Evolutionary conservation across 805 yeast genomes (phyloP), one percentile per base, ranked within the genome.

Genomic region (Wickerhamiella shivajii): DNA sequence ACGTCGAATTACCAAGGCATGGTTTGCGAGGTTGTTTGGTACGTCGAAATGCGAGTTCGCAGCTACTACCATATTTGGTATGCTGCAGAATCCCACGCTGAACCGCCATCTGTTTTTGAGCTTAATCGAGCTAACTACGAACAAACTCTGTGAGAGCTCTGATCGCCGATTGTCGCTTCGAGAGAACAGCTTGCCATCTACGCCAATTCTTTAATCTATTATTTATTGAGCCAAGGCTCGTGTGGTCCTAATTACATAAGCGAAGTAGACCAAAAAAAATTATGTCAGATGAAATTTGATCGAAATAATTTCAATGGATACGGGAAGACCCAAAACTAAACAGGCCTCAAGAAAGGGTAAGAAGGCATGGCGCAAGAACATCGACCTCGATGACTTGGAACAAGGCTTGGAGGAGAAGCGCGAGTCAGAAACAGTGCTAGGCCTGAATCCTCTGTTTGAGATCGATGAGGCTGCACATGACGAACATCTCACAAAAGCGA

Each of bases 291-390:
- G n/a, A n/a, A n/a, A n/a, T n/a, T n/a, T n/a, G n/a, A n/a, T n/a
- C n/a, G n/a, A n/a, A n/a, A n/a, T n/a, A n/a, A n/a, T n/a, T n/a
- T n/a, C n/a, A n/a, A n/a, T n/a, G n/a, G n/a, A n/a, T n/a, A n/a
- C n/a, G n/a, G 65, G 72, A 53, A 81, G 85, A 10, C 53, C 69
- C 15, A 73, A 67, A 44, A 66, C 63, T 44, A 60, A 60, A 27
- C 95, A 85, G 57, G 50, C 77, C 4, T 83, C 95, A 6, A 68
- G 97, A 50, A 90, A 90, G 61, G 93, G 94, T 27, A 87, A 80
- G 66, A 76, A 69, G 52, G 74, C 93, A 4, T 81, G 96, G 92
- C 71, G 93, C 53, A 83, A 83, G 57, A 81, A 90, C 55, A 78
- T 90, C 38, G 93, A 90, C 53, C 60, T 90, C 13, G 73, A 71